Conservation (phyloP, 2,329 filamentous ascomycete genomes). For the Clarireedia paspali region DNA sequence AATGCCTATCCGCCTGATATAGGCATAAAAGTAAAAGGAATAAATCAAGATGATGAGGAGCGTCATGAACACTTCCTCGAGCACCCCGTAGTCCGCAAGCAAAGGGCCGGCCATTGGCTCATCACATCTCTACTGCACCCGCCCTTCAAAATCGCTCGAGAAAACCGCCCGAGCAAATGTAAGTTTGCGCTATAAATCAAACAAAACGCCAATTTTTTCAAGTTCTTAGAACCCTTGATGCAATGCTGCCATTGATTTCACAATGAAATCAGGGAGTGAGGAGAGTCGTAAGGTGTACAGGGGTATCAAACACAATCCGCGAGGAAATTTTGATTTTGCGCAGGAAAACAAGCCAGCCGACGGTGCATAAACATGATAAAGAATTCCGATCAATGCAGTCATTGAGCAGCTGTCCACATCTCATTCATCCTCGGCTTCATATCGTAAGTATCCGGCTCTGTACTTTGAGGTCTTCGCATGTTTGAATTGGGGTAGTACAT, state of each 20-base stretch:
- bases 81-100: background rate
- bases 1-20: no score
- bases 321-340: slow-evolving; percentile 7
- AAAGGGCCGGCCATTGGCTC: background rate
- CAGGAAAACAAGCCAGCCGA: background rate
- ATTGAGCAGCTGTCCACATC: slow-evolving; percentile 45
- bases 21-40: no score
- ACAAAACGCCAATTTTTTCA: slow-evolving; percentile 2
- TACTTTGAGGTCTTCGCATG: slow-evolving; percentile 66
- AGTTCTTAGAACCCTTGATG: slow-evolving; percentile 11
- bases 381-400: slow-evolving; percentile 14
- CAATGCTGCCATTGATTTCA: slow-evolving; percentile 16
- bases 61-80: no score
- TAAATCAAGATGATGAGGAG: no score
- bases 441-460: slow-evolving; percentile 62
- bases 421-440: slow-evolving; percentile 49
- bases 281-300: slow-evolving; percentile 19
- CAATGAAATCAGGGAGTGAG: slow-evolving; percentile 9
- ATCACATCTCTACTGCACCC: background rate
- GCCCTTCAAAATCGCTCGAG: background rate
- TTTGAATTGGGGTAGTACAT: slow-evolving; percentile 67
- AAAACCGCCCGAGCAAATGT: background rate
- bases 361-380: background rate
- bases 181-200: background rate
- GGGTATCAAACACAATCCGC: slow-evolving; percentile 24